Percentiles rank a stretch among this genome's conserved stretches.
phyloP scores from a whole-genome alignment of 768 basidiomycete species.

The Symmetrospora coprosmae region DNA sequence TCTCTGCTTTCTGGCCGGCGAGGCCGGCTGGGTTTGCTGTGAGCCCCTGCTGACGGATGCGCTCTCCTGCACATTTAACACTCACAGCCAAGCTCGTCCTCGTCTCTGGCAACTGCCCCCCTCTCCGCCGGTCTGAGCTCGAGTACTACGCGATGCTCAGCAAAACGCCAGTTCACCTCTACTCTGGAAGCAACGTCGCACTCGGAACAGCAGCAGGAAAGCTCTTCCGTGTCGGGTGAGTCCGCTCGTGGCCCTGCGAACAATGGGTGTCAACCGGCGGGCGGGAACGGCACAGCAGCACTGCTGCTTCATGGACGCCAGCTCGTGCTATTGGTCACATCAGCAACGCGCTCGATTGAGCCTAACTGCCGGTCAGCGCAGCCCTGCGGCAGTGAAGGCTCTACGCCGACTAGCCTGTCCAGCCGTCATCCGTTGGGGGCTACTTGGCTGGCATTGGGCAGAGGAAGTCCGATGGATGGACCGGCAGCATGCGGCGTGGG shows the following conservation, averaged over 20 bases:
- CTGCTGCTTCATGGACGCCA: background rate
- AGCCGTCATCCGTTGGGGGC: background rate
- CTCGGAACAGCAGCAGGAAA: conserved; percentile 98
- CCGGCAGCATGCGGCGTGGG: too few relatives aligned
- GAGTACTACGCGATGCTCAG: conserved; percentile 91
- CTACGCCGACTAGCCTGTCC: conserved; percentile 3
- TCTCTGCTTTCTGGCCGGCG: background rate
- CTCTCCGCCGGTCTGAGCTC: conserved; percentile 95
- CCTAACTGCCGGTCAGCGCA: too few relatives aligned
- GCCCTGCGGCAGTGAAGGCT: too few relatives aligned
- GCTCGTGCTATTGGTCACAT: background rate
- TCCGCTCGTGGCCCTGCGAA: conserved; percentile 25
- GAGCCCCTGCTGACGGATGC: conserved; percentile 75
- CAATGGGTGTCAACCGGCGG: background rate
- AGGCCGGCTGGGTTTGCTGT: background rate
- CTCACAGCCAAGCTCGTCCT: conserved; percentile 83
- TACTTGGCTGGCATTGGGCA: too few relatives aligned
- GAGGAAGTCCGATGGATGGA: too few relatives aligned
- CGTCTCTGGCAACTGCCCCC: conserved; percentile 98
- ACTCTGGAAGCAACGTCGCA: conserved; percentile 90
- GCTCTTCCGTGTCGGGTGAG: conserved; percentile 92
- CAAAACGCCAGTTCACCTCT: conserved; percentile 97
- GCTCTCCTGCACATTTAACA: conserved; percentile 21
- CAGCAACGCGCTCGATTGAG: too few relatives aligned
- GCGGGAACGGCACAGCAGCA: background rate